Evolutionary conservation across 176 grass and related monocot genomes (phyloP).

Genomic region (Tillandsia fasciculata): DNA sequence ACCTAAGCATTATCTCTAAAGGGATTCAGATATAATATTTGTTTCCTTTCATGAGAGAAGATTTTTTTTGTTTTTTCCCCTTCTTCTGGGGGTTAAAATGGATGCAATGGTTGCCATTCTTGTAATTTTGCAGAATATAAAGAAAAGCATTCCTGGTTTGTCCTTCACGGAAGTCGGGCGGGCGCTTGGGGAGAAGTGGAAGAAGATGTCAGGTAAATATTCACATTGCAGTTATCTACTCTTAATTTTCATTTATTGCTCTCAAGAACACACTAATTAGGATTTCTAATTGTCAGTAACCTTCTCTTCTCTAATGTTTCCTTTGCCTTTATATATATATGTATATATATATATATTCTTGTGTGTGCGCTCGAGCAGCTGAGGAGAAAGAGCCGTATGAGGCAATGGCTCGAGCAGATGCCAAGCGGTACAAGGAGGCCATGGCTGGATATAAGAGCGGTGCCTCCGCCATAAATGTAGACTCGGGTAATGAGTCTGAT

Average conservation of each 20-base stretch:
- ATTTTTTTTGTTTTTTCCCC: too few relatives aligned
- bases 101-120: slow-evolving; percentile 10
- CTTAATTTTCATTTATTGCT: not conserved
- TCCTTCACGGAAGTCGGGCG: slow-evolving; percentile 58
- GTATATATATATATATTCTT: too few relatives aligned
- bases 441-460: slow-evolving; percentile 40
- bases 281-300: not conserved
- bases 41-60: too few relatives aligned
- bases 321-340: not conserved
- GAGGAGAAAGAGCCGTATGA: slow-evolving; percentile 61
- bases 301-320: not conserved
- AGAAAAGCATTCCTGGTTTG: slow-evolving; percentile 55
- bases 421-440: slow-evolving; percentile 58
- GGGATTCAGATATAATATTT: not conserved
- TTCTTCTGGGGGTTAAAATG: too few relatives aligned
- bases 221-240: too few relatives aligned
- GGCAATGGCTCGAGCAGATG: slow-evolving; percentile 46
- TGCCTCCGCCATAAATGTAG: slow-evolving; percentile 16
- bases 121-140: slow-evolving; percentile 50
- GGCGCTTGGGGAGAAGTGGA: slow-evolving; percentile 72
- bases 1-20: not conserved
- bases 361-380: slow-evolving; percentile 12
- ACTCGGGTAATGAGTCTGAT: slow-evolving; percentile 34
- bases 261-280: not conserved
- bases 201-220: slow-evolving; percentile 60